Conservation (phyloP, 208 protist species). For the Novymonas esmeraldas region DNA sequence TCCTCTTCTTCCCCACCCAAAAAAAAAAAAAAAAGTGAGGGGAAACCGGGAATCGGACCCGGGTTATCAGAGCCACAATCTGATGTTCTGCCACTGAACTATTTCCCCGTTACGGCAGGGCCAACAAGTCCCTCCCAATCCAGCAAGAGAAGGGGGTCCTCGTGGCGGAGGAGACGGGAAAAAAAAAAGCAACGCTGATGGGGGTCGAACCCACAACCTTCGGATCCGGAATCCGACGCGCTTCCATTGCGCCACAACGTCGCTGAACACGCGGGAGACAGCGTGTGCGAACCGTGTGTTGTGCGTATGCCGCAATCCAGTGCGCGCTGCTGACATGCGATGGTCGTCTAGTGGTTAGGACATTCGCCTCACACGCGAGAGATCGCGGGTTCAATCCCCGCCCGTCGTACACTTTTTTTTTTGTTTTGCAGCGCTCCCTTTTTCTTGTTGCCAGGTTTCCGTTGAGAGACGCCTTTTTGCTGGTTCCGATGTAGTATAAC, state of each 20-base stretch:
- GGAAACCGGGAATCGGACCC: slow-evolving; percentile 89
- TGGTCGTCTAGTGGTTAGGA: slow-evolving; percentile 96
- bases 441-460: slow-evolving; percentile 8
- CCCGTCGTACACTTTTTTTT: slow-evolving; percentile 79
- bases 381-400: slow-evolving; percentile 94
- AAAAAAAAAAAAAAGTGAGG: slow-evolving; percentile 61
- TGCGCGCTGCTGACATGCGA: slow-evolving; percentile 87
- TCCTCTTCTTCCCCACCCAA: too few relatives aligned
- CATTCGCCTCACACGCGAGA: slow-evolving; percentile 94
- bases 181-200: slow-evolving; percentile 62
- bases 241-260: slow-evolving; percentile 61
- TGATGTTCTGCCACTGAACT: slow-evolving; percentile 73
- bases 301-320: too few relatives aligned
- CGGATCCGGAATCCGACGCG: slow-evolving; percentile 54
- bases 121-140: too few relatives aligned
- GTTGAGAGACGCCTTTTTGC: too few relatives aligned
- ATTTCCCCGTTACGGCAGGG: too few relatives aligned
- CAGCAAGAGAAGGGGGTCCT: too few relatives aligned
- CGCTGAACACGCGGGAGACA: not conserved
- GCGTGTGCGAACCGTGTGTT: too few relatives aligned
- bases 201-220: slow-evolving; percentile 80
- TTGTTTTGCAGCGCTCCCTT: slow-evolving; percentile 90
- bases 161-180: not conserved
- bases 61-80: slow-evolving; percentile 85
- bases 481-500: slow-evolving; percentile 70